phyloP scores from a whole-genome alignment of 257 asterid genomes.

The Lithospermum erythrorhizon region DNA sequence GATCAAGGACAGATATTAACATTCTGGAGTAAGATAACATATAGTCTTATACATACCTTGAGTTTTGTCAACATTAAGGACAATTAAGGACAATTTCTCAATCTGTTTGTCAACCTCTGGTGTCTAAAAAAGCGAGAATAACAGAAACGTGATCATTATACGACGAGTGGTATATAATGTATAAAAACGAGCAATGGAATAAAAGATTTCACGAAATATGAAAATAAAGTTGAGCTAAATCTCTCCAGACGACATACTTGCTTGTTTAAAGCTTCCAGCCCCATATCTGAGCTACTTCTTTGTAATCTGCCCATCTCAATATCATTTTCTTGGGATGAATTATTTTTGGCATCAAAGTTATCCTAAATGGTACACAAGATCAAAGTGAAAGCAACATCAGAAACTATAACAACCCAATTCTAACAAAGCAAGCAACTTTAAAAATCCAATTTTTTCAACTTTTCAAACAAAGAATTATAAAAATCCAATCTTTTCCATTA shows the following conservation, averaged over 20 bases:
- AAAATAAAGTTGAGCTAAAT: neutral
- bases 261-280: constrained; percentile 61
- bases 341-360: constrained; percentile 38
- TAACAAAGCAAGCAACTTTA: neutral
- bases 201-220: neutral
- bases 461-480: too few species aligned
- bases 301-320: constrained; percentile 61
- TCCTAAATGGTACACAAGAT: constrained; percentile 31
- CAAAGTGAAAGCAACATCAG: neutral
- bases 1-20: too few species aligned
- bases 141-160: neutral
- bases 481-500: neutral
- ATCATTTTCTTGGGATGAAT: constrained; percentile 35
- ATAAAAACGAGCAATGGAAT: neutral
- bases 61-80: constrained; percentile 44
- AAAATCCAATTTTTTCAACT: neutral
- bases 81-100: constrained; percentile 47
- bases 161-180: neutral
- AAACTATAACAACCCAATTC: neutral
- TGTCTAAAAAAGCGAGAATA: constrained; percentile 23
- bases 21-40: neutral
- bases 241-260: constrained; percentile 33
- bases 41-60: constrained; percentile 47
- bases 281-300: constrained; percentile 60
- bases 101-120: constrained; percentile 72